Base-by-base conservation (phyloP, 345 rosid genomes). In the Citrus cavaleriei region DNA sequence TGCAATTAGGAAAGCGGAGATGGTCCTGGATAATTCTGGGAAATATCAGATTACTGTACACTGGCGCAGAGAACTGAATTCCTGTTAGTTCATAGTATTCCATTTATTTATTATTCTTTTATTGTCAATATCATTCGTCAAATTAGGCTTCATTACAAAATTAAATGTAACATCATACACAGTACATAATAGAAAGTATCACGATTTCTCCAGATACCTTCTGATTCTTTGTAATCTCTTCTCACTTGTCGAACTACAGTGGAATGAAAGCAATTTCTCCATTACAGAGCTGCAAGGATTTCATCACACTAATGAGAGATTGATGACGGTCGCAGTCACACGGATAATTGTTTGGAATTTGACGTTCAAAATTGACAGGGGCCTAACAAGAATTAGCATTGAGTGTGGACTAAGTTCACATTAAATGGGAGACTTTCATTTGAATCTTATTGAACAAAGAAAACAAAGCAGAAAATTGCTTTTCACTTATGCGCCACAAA, bases 51-150 rank as follows among this genome's bases (percentile, higher is more conserved):
- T 72, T 70, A 82, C 57, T 27, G 38, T 54, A 82, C 72, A 3
- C 16, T 9, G 35, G 69, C 70, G 74, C 65, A 42, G 72, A 74
- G 22, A 32, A 79, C 54, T 32, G 42, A 35, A 55, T 32, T 35
- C 54, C 72, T 16, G 68, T 76, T 38, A 78, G 68, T 64, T 61
- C 37, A 62, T n/a, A 69, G 67, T 27, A 71, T 65, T 81, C 69
- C 51, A 79, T 86, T 85, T 76, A 78, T 86, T 86, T 74, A 58
- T 86, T 80, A 67, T 77, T 83, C 73, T 69, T 68, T 68, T 70
- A 59, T 74, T 24, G 74, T 73, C 61, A 61, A 63, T 42, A 54
- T 70, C 28, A 58, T 40, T 21, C 35, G 49, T 72, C 80, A 70
- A 54, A 34, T 79, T 69, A 38, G 62, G 75, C 73, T 10, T 54